phyloP scores from a whole-genome alignment of 306 rosid genomes.

The Sindora glabra region DNA sequence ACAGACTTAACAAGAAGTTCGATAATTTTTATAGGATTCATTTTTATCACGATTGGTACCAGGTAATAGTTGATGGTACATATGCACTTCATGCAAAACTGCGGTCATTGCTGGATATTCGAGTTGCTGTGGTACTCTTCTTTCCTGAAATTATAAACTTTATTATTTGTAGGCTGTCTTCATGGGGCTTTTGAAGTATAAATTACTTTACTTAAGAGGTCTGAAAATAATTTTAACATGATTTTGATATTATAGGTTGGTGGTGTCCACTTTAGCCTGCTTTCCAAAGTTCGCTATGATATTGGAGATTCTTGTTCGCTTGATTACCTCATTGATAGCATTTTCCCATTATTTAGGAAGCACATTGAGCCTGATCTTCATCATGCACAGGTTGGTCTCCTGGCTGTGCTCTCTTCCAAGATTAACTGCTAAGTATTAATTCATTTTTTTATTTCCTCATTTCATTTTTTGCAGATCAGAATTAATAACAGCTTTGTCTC shows the following conservation, averaged over 20 bases:
- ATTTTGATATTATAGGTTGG: conserved; percentile 72
- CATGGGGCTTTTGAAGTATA: conserved; percentile 11
- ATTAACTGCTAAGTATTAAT: conserved; percentile 23
- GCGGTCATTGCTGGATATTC: conserved; percentile 95
- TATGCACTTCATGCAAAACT: conserved; percentile 92
- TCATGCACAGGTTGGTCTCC: conserved; percentile 90
- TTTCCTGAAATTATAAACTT: not conserved
- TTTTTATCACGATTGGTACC: conserved; percentile 13
- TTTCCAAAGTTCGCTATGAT: conserved; percentile 91
- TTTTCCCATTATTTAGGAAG: conserved; percentile 93
- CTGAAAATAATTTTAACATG: conserved; percentile 15
- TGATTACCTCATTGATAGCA: conserved; percentile 96
- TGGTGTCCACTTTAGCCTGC: conserved; percentile 95
- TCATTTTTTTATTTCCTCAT: conserved; percentile 16
- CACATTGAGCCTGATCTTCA: conserved; percentile 99
- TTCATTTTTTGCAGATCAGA: conserved; percentile 73
- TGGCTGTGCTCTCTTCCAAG: conserved; percentile 22
- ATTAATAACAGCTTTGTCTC: conserved; percentile 97
- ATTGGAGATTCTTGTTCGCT: conserved; percentile 98
- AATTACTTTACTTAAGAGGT: conserved; percentile 5
- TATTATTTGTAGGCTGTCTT: not conserved
- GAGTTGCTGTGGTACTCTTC: conserved; percentile 87
- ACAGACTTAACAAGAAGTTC: conserved; percentile 6
- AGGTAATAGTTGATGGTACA: conserved; percentile 97
- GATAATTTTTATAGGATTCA: not conserved